Conservation (phyloP, 352 stramenopile species). For the Blastocystis hominis region DNA sequence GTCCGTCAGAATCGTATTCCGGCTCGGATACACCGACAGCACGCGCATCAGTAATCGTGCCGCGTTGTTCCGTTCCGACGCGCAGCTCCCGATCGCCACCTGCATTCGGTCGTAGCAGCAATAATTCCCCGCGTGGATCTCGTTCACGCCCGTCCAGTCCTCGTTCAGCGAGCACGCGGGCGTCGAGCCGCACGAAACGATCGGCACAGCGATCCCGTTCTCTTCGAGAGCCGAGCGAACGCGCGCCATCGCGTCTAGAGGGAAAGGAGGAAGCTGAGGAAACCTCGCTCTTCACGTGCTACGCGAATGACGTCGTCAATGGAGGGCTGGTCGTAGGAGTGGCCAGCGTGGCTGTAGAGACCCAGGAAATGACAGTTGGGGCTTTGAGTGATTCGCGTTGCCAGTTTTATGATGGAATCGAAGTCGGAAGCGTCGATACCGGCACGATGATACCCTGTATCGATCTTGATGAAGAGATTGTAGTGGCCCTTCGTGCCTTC, state of each 20-base stretch:
- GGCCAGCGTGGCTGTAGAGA: conserved; percentile 47
- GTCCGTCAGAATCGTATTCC: conserved; percentile 31
- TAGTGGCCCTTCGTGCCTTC: conserved; percentile 7
- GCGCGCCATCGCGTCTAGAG: conserved; percentile 20
- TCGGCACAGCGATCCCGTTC: not conserved
- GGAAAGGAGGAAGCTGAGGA: not conserved
- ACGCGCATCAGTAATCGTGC: conserved; percentile 1
- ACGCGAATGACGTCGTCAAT: conserved; percentile 22
- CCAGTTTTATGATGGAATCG: not conserved
- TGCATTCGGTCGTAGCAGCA: conserved; percentile 42
- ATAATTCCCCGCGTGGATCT: conserved; percentile 54
- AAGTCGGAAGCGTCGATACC: not conserved
- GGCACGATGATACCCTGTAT: conserved; percentile 56
- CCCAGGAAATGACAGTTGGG: not conserved
- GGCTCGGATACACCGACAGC: not conserved
- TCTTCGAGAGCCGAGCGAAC: not conserved
- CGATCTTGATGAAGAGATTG: conserved; percentile 51
- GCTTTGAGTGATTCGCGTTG: not conserved
- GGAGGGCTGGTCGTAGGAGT: conserved; percentile 38
- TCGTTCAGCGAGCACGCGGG: conserved; percentile 37
- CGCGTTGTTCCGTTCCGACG: not conserved
- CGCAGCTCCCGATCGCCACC: conserved; percentile 10
- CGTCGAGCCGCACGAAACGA: conserved; percentile 48
- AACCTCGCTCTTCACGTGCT: conserved; percentile 9
- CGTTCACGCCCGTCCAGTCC: conserved; percentile 23